A percentile compares a stretch with the other conserved stretches of the same genome.
These are phyloP conservation scores for Garcia nutans DNA, from an alignment of 345 rosid species.

Conservation along the genomic window DNA sequence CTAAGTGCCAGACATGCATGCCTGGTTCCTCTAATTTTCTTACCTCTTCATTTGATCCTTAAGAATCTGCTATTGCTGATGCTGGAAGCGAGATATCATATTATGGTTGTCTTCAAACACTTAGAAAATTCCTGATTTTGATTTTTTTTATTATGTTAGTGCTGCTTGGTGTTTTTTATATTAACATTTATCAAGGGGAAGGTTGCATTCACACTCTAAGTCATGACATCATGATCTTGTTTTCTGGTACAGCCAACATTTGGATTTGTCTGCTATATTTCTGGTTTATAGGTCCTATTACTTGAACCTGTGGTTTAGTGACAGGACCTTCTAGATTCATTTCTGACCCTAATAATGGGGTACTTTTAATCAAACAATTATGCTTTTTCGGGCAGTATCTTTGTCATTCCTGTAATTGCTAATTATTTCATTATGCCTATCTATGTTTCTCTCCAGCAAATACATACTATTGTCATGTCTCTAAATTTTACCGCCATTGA, in stretches of 20 bases:
- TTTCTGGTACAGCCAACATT: neutral
- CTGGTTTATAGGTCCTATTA: neutral
- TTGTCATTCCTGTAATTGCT: neutral
- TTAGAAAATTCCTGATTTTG: too few relatives aligned
- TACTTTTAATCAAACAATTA: neutral
- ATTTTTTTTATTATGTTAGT: too few relatives aligned
- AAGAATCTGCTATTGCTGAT: too few relatives aligned
- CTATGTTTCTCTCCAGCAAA: constrained; percentile 50
- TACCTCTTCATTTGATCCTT: too few relatives aligned
- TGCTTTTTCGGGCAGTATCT: neutral
- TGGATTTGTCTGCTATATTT: neutral
- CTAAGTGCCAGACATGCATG: too few relatives aligned
- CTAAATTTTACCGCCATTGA: constrained; percentile 75
- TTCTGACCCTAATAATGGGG: neutral
- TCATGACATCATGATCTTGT: neutral
- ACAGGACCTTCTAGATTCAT: neutral
- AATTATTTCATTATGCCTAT: neutral
- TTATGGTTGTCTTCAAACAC: too few relatives aligned
- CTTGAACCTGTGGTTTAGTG: neutral
- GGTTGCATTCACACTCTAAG: neutral
- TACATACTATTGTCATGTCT: constrained; percentile 65
- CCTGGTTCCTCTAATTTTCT: too few relatives aligned
- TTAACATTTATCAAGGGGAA: neutral
- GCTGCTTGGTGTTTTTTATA: too few relatives aligned
- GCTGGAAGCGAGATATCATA: too few relatives aligned